Conservation (phyloP, 1,284 basidiomycete species). For the Schizophyllum commune region DNA sequence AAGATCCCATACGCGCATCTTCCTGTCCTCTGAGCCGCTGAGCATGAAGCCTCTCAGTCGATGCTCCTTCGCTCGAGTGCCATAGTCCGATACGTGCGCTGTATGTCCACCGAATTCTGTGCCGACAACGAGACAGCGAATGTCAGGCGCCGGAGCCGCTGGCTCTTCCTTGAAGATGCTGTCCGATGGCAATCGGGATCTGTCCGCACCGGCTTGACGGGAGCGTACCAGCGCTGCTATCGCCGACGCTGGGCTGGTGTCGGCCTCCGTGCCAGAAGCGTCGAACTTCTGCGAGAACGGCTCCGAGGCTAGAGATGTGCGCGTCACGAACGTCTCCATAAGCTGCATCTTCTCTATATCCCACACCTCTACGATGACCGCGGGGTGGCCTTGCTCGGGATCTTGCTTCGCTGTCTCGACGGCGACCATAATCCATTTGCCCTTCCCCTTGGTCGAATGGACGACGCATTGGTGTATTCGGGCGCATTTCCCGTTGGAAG, state of each 20-base stretch:
- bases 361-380: constrained; percentile 58
- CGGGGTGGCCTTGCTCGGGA: neutral
- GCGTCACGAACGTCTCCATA: constrained; percentile 62
- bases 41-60: constrained; percentile 63
- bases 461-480: constrained; percentile 67
- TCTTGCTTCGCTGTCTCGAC: constrained; percentile 39
- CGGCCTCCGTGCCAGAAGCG: constrained; percentile 42
- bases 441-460: constrained; percentile 82
- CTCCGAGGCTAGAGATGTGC: constrained; percentile 31
- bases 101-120: constrained; percentile 67
- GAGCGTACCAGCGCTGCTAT: constrained; percentile 50
- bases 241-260: constrained; percentile 57
- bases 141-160: constrained; percentile 45
- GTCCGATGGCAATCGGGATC: constrained; percentile 18
- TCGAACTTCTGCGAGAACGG: constrained; percentile 44
- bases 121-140: constrained; percentile 60
- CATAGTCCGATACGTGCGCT: constrained; percentile 35
- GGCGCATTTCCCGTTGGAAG: constrained; percentile 41
- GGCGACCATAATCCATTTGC: constrained; percentile 85
- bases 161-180: constrained; percentile 27
- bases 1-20: constrained; percentile 80
- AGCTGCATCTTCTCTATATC: constrained; percentile 64
- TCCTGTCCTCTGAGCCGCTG: constrained; percentile 77
- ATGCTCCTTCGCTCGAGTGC: constrained; percentile 11
- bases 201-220: constrained; percentile 27